These are phyloP conservation scores for Ascochyta clinopodiicola DNA, from an alignment of 2,329 filamentous ascomycete genomes.

Conservation along the genomic window DNA sequence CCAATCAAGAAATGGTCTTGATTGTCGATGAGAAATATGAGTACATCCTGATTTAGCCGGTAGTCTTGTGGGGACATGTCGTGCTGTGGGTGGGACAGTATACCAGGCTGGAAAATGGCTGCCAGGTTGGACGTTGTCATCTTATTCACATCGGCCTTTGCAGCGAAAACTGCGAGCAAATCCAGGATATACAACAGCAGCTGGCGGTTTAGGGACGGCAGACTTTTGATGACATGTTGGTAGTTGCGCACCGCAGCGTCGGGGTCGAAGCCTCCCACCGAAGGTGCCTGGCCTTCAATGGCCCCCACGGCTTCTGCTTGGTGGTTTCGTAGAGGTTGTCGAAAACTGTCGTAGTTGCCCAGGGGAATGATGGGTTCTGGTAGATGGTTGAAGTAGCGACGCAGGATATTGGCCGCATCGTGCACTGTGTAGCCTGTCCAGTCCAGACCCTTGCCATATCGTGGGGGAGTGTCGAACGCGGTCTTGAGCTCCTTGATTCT, in stretches of 20 bases:
- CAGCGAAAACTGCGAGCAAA: constrained; percentile 92
- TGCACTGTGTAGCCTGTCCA: constrained; percentile 99
- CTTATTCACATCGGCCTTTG: constrained; percentile 93
- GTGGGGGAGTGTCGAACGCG: constrained; percentile 84
- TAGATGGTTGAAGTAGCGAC: constrained; percentile 93
- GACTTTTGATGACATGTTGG: constrained; percentile 87
- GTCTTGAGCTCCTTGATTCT: constrained; percentile 95
- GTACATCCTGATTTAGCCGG: constrained; percentile 90
- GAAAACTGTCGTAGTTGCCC: constrained; percentile 89
- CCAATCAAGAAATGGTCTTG: constrained; percentile 98
- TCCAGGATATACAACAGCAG: constrained; percentile 95
- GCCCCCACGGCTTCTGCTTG: constrained; percentile 74
- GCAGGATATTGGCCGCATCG: constrained; percentile 94
- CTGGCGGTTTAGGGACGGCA: constrained; percentile 92
- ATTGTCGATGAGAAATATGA: constrained; percentile 98
- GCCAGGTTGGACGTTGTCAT: constrained; percentile 96
- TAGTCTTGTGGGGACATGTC: constrained; percentile 97
- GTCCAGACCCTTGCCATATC: constrained; percentile 94
- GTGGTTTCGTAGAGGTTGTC: constrained; percentile 77
- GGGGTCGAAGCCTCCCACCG: constrained; percentile 76
- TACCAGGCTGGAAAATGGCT: constrained; percentile 96
- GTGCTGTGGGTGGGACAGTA: constrained; percentile 91
- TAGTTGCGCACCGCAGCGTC: constrained; percentile 80
- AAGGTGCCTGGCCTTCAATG: constrained; percentile 68
- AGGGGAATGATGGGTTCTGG: constrained; percentile 96